phyloP scores from a whole-genome alignment of 768 basidiomycete genomes.

The Trametes punicea region DNA sequence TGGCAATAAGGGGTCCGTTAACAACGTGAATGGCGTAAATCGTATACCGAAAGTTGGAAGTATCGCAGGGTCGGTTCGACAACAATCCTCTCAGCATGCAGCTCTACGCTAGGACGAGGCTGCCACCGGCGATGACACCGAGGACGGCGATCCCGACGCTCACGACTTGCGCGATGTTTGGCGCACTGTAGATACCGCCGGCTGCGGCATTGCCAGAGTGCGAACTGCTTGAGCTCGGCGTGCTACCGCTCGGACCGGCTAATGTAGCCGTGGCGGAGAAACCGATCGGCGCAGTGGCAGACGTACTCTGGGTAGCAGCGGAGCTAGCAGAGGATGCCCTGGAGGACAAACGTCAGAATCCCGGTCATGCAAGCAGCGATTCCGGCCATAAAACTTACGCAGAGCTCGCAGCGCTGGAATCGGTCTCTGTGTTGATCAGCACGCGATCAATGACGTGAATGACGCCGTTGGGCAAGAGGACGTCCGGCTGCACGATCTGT shows the following conservation, averaged over 20 bases:
- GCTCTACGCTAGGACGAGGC: neutral
- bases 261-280: slow-evolving; percentile 23
- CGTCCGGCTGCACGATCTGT: slow-evolving; percentile 53
- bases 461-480: slow-evolving; percentile 65
- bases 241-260: slow-evolving; percentile 2
- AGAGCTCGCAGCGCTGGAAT: slow-evolving; percentile 45
- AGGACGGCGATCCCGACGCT: slow-evolving; percentile 5
- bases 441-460: slow-evolving; percentile 59
- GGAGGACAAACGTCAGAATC: neutral
- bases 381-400: slow-evolving; percentile 42
- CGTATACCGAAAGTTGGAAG: neutral
- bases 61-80: neutral
- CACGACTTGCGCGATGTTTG: neutral
- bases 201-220: neutral
- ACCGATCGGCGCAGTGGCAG: slow-evolving; percentile 42
- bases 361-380: neutral
- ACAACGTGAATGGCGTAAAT: neutral
- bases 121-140: neutral
- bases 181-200: neutral
- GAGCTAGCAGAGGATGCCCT: slow-evolving; percentile 49
- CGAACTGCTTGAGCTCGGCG: neutral
- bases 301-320: slow-evolving; percentile 34
- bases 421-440: slow-evolving; percentile 42
- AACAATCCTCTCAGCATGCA: neutral
- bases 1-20: neutral